Conservation (phyloP, 192 early-diverging fungal genomes). For the Radiomyces spectabilis region DNA sequence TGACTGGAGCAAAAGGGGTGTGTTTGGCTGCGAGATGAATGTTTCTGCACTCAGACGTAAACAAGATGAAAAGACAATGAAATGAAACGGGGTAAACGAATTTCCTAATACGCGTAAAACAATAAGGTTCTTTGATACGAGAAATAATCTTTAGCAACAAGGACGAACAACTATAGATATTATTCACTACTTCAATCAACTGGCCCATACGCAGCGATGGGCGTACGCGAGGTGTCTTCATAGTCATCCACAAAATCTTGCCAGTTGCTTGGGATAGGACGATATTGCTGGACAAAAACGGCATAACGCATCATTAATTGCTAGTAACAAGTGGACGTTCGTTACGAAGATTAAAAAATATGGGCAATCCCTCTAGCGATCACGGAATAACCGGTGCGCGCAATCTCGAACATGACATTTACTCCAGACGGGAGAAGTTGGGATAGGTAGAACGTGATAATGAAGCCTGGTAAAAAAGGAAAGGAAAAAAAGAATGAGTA, state of each 20-base stretch:
- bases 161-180: no score
- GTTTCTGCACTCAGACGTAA: no score
- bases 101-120: no score
- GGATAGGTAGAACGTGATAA: conserved; percentile 10
- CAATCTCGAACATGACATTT: conserved; percentile 17
- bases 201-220: neutral
- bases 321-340: conserved; percentile 8
- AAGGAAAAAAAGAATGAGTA: neutral
- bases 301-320: conserved; percentile 15
- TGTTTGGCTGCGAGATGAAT: no score
- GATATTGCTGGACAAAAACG: neutral
- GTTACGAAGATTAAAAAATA: conserved; percentile 10
- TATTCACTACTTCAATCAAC: no score
- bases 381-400: conserved; percentile 3
- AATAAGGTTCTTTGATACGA: no score
- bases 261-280: neutral
- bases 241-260: neutral
- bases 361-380: conserved; percentile 7
- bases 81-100: no score
- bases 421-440: conserved; percentile 9
- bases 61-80: no score
- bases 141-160: no score
- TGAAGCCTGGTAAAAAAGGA: neutral
- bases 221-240: neutral
- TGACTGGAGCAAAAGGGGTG: no score